Conservation (phyloP, 331 rosid genomes). For the Arachis monticola region DNA sequence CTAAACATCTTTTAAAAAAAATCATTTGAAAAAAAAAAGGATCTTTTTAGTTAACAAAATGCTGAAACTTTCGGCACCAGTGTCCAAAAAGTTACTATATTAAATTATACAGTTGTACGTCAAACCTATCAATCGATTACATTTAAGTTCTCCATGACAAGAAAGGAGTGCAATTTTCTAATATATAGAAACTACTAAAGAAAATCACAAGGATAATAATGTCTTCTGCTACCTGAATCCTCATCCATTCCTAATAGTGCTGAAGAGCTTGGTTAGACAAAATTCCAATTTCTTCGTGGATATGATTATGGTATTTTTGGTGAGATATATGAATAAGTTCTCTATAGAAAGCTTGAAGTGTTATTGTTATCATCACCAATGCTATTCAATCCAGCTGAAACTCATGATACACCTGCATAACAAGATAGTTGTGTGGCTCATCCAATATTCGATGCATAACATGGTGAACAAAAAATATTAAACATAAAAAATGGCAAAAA, state of each 20-base stretch:
- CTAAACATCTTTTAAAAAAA: too few relatives aligned
- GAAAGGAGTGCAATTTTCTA: not conserved
- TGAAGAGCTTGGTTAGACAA: conserved; percentile 34
- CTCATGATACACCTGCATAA: conserved; percentile 31
- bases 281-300: conserved; percentile 29
- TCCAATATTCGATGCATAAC: conserved; percentile 9
- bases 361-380: not conserved
- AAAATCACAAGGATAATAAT: not conserved
- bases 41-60: not conserved
- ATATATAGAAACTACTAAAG: not conserved
- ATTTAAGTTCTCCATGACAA: conserved; percentile 11
- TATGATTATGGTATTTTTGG: conserved; percentile 1
- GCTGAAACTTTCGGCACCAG: not conserved
- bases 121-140: conserved; percentile 10
- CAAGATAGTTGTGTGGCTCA: conserved; percentile 3
- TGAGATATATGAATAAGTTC: conserved; percentile 19
- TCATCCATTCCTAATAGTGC: not conserved
- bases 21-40: not conserved
- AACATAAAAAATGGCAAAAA: conserved; percentile 25
- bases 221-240: conserved; percentile 19
- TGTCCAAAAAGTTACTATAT: not conserved
- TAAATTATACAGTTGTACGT: conserved; percentile 8
- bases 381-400: conserved; percentile 24
- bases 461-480: conserved; percentile 12
- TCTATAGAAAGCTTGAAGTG: not conserved